Evolutionary conservation across 1,284 basidiomycete species (phyloP).

Genomic region (Trametes versicolor): DNA sequence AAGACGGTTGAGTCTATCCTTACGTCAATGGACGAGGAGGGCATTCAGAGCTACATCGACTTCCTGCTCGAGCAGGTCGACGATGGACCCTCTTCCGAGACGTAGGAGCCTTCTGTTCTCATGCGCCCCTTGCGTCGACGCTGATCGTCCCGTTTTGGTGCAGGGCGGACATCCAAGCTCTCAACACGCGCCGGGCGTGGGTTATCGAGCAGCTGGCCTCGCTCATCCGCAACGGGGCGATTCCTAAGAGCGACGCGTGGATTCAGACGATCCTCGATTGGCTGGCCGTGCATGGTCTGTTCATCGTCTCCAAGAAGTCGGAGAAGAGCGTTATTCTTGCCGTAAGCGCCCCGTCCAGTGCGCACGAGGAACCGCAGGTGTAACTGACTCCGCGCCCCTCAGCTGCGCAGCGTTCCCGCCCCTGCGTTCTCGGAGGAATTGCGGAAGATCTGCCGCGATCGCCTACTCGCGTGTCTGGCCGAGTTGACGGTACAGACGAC

Average conservation of each 20-base stretch:
- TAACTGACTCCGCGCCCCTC: constrained; percentile 27
- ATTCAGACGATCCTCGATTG: constrained; percentile 83
- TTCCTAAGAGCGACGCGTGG: constrained; percentile 87
- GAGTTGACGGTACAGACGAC: constrained; percentile 74
- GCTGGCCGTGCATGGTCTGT: constrained; percentile 86
- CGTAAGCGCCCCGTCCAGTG: constrained; percentile 53
- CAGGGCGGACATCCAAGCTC: constrained; percentile 54
- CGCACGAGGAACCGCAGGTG: constrained; percentile 12
- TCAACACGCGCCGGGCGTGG: constrained; percentile 77
- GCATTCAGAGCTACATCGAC: constrained; percentile 82
- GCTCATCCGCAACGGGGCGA: constrained; percentile 81
- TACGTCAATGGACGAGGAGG: constrained; percentile 76
- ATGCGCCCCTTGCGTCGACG: constrained; percentile 16
- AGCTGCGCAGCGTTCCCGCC: constrained; percentile 72
- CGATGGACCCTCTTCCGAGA: constrained; percentile 52
- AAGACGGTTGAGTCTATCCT: constrained; percentile 93
- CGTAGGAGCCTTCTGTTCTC: constrained; percentile 46
- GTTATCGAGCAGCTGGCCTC: constrained; percentile 87
- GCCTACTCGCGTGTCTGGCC: constrained; percentile 79
- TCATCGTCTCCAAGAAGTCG: constrained; percentile 78
- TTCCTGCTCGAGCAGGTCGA: constrained; percentile 76
- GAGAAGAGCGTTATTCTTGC: constrained; percentile 70
- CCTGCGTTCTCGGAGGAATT: constrained; percentile 81
- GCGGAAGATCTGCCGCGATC: constrained; percentile 71
- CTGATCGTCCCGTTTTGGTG: constrained; percentile 23